Conservation (phyloP, 2,329 filamentous ascomycete genomes). For the Neonectria neomacrospora region DNA sequence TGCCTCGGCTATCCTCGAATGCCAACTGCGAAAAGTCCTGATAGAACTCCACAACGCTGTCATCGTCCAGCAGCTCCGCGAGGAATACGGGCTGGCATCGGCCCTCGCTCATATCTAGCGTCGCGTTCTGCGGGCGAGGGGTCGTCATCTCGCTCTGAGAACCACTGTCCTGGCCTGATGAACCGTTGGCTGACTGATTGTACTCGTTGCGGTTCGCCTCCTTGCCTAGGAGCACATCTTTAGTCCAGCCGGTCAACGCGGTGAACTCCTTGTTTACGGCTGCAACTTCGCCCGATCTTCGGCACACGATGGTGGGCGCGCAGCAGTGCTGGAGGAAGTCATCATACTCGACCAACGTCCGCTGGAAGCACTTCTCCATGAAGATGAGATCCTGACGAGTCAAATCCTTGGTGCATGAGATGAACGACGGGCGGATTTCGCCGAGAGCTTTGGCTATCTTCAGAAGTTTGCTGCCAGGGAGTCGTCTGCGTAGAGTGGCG, state of each 20-base stretch:
- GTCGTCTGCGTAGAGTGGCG: constrained; percentile 80
- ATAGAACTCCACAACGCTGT: constrained; percentile 93
- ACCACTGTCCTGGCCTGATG: constrained; percentile 50
- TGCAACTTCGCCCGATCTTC: constrained; percentile 93
- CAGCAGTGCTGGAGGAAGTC: constrained; percentile 90
- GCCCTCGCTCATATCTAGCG: constrained; percentile 56
- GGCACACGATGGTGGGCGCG: constrained; percentile 90
- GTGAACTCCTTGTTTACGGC: constrained; percentile 96
- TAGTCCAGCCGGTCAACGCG: constrained; percentile 94
- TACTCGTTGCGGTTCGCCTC: constrained; percentile 82
- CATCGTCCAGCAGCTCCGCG: constrained; percentile 91
- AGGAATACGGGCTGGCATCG: constrained; percentile 85
- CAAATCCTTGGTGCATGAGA: constrained; percentile 89
- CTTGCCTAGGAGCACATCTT: constrained; percentile 87
- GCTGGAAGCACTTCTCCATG: constrained; percentile 97
- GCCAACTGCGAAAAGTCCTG: constrained; percentile 94
- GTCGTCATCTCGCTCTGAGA: constrained; percentile 57
- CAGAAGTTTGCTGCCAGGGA: constrained; percentile 79
- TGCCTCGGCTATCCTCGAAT: constrained; percentile 89
- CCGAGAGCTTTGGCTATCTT: constrained; percentile 89
- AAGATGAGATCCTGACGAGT: constrained; percentile 91
- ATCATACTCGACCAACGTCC: constrained; percentile 91
- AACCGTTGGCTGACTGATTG: constrained; percentile 53
- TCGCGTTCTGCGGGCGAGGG: constrained; percentile 61
- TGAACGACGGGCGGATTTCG: constrained; percentile 91